Percentiles rank a stretch among this genome's conserved stretches.
These are phyloP conservation scores for Aspergillus biplanus DNA, from an alignment of 495 filamentous ascomycete species.

Conservation along the genomic window DNA sequence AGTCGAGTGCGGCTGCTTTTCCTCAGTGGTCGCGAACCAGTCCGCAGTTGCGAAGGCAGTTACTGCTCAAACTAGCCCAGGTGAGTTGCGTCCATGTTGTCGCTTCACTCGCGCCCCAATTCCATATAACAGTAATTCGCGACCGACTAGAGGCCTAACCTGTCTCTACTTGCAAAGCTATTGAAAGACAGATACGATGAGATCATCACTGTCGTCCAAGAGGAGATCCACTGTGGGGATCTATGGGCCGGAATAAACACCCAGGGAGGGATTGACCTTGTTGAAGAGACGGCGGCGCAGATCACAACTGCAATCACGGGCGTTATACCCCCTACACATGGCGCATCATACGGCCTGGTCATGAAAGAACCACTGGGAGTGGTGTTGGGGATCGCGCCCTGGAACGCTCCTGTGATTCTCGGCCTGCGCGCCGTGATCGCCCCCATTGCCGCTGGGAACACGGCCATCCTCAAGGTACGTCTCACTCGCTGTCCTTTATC, in stretches of 20 bases:
- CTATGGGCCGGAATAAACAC: slow-evolving; percentile 16
- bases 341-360: slow-evolving; percentile 31
- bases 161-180: no score
- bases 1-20: slow-evolving; percentile 64
- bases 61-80: slow-evolving; percentile 54
- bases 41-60: slow-evolving; percentile 58
- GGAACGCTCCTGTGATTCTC: slow-evolving; percentile 63
- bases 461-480: slow-evolving; percentile 69
- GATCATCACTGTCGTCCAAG: no score
- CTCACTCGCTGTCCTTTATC: no score
- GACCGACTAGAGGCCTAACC: no score
- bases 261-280: slow-evolving; percentile 10
- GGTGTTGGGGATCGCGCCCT: slow-evolving; percentile 74
- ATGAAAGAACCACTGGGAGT: slow-evolving; percentile 74
- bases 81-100: no score
- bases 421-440: slow-evolving; percentile 63
- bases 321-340: slow-evolving; percentile 16
- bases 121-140: no score
- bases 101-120: no score
- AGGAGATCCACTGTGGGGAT: background rate
- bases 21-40: slow-evolving; percentile 63
- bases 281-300: slow-evolving; percentile 25
- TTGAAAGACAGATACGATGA: no score
- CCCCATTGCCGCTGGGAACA: slow-evolving; percentile 75
- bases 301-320: slow-evolving; percentile 11